phyloP scores from a whole-genome alignment of 1,284 basidiomycete species.

The Amylostereum areolatum region DNA sequence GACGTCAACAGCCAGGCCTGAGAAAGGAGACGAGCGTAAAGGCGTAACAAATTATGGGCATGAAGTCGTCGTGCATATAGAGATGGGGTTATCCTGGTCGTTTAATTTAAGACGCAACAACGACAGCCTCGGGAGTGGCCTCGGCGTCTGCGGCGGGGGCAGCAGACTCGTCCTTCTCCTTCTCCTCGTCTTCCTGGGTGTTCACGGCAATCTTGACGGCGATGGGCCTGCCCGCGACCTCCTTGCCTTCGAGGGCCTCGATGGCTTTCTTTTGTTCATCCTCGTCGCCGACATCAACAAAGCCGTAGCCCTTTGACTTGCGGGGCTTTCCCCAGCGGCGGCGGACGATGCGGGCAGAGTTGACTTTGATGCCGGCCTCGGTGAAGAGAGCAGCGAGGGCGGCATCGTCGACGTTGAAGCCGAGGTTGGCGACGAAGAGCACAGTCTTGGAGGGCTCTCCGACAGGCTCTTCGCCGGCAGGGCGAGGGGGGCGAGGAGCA shows the following conservation, averaged over 20 bases:
- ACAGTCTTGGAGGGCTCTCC: constrained; percentile 82
- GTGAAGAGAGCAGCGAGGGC: constrained; percentile 75
- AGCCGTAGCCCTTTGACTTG: constrained; percentile 91
- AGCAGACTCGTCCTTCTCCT: constrained; percentile 18
- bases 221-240: constrained; percentile 73
- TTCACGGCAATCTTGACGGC: constrained; percentile 89
- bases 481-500: constrained; percentile 50
- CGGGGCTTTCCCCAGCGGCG: constrained; percentile 74
- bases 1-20: constrained; percentile 5
- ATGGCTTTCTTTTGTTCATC: constrained; percentile 85
- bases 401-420: constrained; percentile 84
- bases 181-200: constrained; percentile 29
- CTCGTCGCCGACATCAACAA: constrained; percentile 84
- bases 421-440: constrained; percentile 93
- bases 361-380: constrained; percentile 73
- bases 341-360: constrained; percentile 82
- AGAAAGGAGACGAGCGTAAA: too few species aligned
- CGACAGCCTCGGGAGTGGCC: constrained; percentile 22
- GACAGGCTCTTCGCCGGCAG: constrained; percentile 68
- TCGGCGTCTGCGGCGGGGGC: constrained; percentile 39
- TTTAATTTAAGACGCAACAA: constrained; percentile 22
- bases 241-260: constrained; percentile 73
- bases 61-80: too few species aligned
- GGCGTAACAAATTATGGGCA: too few species aligned
- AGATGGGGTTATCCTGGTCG: too few species aligned